Percentiles rank a stretch among this genome's conserved stretches.
Conservation (phyloP, 2,329 filamentous ascomycete genomes). For the Aurifilum marmelostoma region DNA sequence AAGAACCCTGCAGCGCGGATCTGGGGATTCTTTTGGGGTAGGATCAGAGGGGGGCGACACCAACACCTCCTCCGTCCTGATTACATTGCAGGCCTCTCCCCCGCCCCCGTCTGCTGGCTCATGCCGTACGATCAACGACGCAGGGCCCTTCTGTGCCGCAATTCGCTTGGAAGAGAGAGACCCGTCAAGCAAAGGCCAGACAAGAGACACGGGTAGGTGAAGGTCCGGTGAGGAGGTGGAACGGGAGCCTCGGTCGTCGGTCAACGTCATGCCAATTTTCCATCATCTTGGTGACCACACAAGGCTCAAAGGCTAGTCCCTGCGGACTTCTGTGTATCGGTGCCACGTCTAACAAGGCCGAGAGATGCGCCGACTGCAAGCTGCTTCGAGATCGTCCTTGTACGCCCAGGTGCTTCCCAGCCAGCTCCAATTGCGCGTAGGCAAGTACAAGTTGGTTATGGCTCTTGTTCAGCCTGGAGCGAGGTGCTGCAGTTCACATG, state of each 20-base stretch:
- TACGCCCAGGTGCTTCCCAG: neutral
- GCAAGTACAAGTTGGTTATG: neutral
- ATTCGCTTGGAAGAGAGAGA: neutral
- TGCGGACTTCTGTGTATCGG: neutral
- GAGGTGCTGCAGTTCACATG: neutral
- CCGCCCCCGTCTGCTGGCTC: neutral
- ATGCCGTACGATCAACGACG: neutral
- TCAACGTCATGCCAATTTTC: neutral
- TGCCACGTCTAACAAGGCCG: conserved; percentile 8
- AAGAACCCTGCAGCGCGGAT: neutral
- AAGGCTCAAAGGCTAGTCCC: neutral
- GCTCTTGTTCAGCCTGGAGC: neutral
- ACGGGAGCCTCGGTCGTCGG: neutral
- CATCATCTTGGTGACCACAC: neutral
- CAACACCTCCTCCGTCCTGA: neutral
- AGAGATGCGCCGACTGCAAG: conserved; percentile 11
- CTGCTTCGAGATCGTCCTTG: neutral
- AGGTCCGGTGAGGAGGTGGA: neutral
- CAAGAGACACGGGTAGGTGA: neutral
- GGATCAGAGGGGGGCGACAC: neutral
- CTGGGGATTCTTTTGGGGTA: neutral
- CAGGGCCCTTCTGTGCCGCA: neutral
- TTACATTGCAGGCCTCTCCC: neutral
- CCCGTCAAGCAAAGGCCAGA: neutral
- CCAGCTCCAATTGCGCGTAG: no score